These are phyloP conservation scores for Pichia sp. DNA, from an alignment of 1,139 yeast species.

Conservation along the genomic window DNA sequence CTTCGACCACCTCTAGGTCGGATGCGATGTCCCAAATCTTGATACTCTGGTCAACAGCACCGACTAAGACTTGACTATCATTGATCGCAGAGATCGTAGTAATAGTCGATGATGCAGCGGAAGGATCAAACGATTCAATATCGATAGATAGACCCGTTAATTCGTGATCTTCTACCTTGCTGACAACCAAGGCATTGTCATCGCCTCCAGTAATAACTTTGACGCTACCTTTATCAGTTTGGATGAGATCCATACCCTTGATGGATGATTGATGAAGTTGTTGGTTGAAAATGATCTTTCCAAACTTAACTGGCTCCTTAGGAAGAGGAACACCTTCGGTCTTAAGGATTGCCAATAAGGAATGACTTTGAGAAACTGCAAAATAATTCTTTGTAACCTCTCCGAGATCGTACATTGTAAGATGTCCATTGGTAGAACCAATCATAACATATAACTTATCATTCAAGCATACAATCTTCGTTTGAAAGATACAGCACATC, in stretches of 20 bases:
- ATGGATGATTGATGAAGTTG: slow-evolving; percentile 81
- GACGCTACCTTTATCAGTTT: slow-evolving; percentile 4
- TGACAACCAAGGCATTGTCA: slow-evolving; percentile 65
- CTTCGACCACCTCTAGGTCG: slow-evolving; percentile 33
- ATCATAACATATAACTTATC: slow-evolving; percentile 35
- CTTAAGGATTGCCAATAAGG: not conserved
- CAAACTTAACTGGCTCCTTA: slow-evolving; percentile 4
- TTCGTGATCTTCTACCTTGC: slow-evolving; percentile 23
- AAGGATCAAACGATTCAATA: slow-evolving; percentile 30
- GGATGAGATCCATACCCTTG: slow-evolving; percentile 41
- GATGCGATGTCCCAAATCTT: slow-evolving; percentile 50
- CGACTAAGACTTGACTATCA: slow-evolving; percentile 34
- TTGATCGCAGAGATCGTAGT: slow-evolving; percentile 47
- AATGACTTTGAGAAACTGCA: not conserved
- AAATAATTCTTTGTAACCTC: slow-evolving; percentile 18
- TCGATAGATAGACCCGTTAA: slow-evolving; percentile 19
- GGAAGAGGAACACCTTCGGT: not conserved
- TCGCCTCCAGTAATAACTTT: slow-evolving; percentile 76
- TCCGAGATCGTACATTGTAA: slow-evolving; percentile 54
- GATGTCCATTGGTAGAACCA: slow-evolving; percentile 79
- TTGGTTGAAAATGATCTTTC: slow-evolving; percentile 32
- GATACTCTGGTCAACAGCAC: slow-evolving; percentile 75
- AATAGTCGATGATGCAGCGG: slow-evolving; percentile 83
- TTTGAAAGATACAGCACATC: slow-evolving; percentile 70
- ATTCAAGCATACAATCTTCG: slow-evolving; percentile 36